A percentile compares a stretch with the other conserved stretches of the same genome.
These are phyloP conservation scores for rapeseed (Brassica napus) DNA, from an alignment of 345 rosid species.

Conservation along the genomic window Da-Ae NC_063448.1:15864501-15865000, in stretches of 20 bases:
- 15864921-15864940: not conserved
- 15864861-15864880: not conserved
- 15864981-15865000: no score
- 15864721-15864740: slow-evolving; percentile 30
- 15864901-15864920: not conserved
- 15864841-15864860: not conserved
- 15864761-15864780: not conserved
- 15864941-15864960: not conserved
- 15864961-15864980: no score
- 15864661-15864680: slow-evolving; percentile 23
- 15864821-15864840: not conserved
- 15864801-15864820: not conserved
- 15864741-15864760: not conserved
- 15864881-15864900: not conserved
- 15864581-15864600: slow-evolving; percentile 5
- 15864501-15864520: slow-evolving; percentile 4
- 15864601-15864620: slow-evolving; percentile 36
- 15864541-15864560: not conserved
- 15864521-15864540: not conserved
- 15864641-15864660: slow-evolving; percentile 29
- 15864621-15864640: slow-evolving; percentile 29
- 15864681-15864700: slow-evolving; percentile 24
- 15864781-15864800: not conserved
- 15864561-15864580: not conserved
- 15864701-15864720: slow-evolving; percentile 29